phyloP scores from a whole-genome alignment of 139 green algal genomes.

The Chlamydomonas sphaeroides region DNA sequence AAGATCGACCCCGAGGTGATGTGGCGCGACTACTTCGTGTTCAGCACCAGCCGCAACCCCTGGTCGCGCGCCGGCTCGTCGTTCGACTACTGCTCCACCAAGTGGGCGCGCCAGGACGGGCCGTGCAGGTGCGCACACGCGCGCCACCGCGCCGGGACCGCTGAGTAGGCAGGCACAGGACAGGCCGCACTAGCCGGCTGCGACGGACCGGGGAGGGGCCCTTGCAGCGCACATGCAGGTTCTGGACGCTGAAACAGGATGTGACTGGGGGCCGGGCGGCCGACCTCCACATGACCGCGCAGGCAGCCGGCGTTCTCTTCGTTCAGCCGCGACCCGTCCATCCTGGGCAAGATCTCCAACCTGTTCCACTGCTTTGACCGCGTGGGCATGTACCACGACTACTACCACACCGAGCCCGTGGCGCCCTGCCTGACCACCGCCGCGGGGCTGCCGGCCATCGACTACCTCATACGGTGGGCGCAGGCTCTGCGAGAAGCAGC shows the following conservation, averaged over 20 bases:
- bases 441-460: slow-evolving; percentile 14
- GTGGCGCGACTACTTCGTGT: slow-evolving; percentile 43
- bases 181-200: too few relatives aligned
- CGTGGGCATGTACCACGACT: slow-evolving; percentile 46
- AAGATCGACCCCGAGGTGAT: slow-evolving; percentile 1
- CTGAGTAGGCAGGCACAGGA: too few relatives aligned
- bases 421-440: slow-evolving; percentile 31
- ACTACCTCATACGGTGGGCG: slow-evolving; percentile 25
- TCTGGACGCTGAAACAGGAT: too few relatives aligned
- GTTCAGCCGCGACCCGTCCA: slow-evolving; percentile 36
- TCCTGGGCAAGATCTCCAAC: slow-evolving; percentile 45
- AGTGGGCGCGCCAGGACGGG: slow-evolving; percentile 13
- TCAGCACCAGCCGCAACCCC: slow-evolving; percentile 33
- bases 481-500: too few relatives aligned
- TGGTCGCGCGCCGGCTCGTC: slow-evolving; percentile 31
- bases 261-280: too few relatives aligned
- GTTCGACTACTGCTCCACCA: slow-evolving; percentile 42
- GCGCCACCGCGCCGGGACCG: too few relatives aligned
- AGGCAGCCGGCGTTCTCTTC: slow-evolving; percentile 26
- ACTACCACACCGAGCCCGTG: slow-evolving; percentile 47
- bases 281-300: too few relatives aligned
- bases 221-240: too few relatives aligned
- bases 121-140: slow-evolving; percentile 24
- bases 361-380: slow-evolving; percentile 46
- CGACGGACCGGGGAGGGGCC: too few relatives aligned